These are phyloP conservation scores for Hysterangium stoloniferum DNA, from an alignment of 768 basidiomycete species.

Conservation along the genomic window DNA sequence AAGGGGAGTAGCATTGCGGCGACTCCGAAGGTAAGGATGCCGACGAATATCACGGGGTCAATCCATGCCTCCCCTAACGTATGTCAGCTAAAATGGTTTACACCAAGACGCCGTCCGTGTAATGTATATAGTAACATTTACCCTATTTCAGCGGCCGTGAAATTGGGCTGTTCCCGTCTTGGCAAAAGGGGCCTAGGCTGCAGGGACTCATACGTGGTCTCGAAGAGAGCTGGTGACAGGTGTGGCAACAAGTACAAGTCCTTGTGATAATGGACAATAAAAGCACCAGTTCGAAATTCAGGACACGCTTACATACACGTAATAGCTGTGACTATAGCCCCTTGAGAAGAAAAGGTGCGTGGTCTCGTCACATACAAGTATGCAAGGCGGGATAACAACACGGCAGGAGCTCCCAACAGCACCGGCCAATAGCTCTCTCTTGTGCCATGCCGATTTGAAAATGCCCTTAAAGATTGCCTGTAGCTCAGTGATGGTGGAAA, in stretches of 20 bases:
- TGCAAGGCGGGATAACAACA: conserved; percentile 5
- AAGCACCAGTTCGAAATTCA: not conserved
- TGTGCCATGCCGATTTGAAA: not conserved
- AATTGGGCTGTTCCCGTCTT: not conserved
- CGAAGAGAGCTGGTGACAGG: conserved; percentile 16
- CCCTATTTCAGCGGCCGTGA: conserved; percentile 12
- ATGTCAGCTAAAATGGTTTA: conserved; percentile 5
- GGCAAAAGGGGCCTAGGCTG: not conserved
- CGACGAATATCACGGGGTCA: conserved; percentile 16
- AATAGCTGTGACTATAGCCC: conserved; percentile 12
- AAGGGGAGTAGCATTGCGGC: too few relatives aligned
- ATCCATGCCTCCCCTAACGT: conserved; percentile 10
- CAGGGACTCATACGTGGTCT: conserved; percentile 11
- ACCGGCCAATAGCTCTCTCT: not conserved
- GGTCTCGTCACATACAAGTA: conserved; percentile 3
- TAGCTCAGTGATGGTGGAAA: conserved; percentile 1
- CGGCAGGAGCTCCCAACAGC: conserved; percentile 2
- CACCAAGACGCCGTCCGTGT: not conserved
- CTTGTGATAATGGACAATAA: not conserved
- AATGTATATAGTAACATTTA: conserved; percentile 4
- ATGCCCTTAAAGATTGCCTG: conserved; percentile 2
- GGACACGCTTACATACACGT: conserved; percentile 9
- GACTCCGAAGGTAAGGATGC: conserved; percentile 18
- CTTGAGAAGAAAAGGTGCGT: conserved; percentile 2
- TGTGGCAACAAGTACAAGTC: conserved; percentile 19